Percentiles rank a stretch among this genome's conserved stretches.
Evolutionary conservation across 2,329 filamentous ascomycete species (phyloP).

Genomic region (Teratosphaeria destructans): DNA sequence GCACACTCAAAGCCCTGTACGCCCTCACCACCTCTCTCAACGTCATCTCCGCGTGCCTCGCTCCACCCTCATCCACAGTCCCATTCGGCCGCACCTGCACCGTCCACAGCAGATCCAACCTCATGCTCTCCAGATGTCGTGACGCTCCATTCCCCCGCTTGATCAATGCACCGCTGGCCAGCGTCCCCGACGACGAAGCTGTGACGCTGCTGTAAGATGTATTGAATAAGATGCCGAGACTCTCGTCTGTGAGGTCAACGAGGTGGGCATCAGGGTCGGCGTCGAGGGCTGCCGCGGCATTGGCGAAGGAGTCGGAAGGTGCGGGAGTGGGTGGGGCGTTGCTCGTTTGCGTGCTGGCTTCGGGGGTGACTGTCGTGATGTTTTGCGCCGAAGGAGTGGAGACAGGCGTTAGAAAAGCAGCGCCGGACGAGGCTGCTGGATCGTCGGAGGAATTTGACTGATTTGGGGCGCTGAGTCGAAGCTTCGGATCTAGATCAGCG

Average conservation of each 20-base stretch:
- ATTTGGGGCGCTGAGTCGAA: constrained; percentile 11
- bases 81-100: constrained; percentile 30
- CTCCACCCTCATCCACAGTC: constrained; percentile 23
- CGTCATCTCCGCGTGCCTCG: constrained; percentile 45
- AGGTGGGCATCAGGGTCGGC: constrained; percentile 56
- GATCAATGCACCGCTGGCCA: constrained; percentile 33
- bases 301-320: constrained; percentile 36
- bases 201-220: constrained; percentile 19
- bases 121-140: constrained; percentile 20
- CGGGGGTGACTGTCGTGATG: constrained; percentile 20
- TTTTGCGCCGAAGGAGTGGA: constrained; percentile 46
- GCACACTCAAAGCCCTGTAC: constrained; percentile 57
- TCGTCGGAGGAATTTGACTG: neutral
- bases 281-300: constrained; percentile 29
- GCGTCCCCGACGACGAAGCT: constrained; percentile 14
- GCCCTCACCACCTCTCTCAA: constrained; percentile 60
- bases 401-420: constrained; percentile 48
- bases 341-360: constrained; percentile 15
- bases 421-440: constrained; percentile 10
- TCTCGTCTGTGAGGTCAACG: constrained; percentile 62
- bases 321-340: constrained; percentile 31
- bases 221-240: constrained; percentile 59
- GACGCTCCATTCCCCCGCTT: constrained; percentile 25
- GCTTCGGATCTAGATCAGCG: constrained; percentile 9
- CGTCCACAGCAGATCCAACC: constrained; percentile 37